Conservation (phyloP, 2,329 filamentous ascomycete genomes). For the Paecilomyces niveus region DNA sequence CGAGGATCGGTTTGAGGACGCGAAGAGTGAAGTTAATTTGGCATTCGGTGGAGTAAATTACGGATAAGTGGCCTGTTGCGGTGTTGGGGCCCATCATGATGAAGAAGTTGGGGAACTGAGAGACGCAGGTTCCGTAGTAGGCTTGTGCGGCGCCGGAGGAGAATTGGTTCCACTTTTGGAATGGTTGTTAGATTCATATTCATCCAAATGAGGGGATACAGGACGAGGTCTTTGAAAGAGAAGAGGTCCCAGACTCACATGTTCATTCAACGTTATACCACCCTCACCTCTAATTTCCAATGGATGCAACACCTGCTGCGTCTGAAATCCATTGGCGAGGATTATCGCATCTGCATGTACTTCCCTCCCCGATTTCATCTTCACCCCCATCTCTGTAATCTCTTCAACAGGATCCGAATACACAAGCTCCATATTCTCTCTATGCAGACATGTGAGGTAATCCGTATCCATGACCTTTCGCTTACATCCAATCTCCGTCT, state of each 20-base stretch:
- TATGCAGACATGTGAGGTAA: slow-evolving; percentile 38
- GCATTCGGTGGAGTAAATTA: slow-evolving; percentile 46
- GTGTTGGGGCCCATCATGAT: slow-evolving; percentile 41
- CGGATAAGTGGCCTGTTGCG: slow-evolving; percentile 43
- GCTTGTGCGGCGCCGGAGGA: slow-evolving; percentile 33
- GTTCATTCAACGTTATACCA: slow-evolving; percentile 24
- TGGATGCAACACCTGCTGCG: slow-evolving; percentile 40
- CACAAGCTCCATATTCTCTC: slow-evolving; percentile 36
- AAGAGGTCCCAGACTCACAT: slow-evolving; percentile 19
- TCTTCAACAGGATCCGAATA: slow-evolving; percentile 33
- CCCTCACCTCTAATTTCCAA: slow-evolving; percentile 41
- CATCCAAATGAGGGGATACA: not conserved
- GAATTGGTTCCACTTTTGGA: slow-evolving; percentile 29
- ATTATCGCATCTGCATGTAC: slow-evolving; percentile 42
- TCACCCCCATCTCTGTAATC: too few relatives aligned
- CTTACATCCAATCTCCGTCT: slow-evolving; percentile 43
- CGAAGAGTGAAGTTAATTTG: slow-evolving; percentile 44
- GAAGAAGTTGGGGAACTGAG: slow-evolving; percentile 43
- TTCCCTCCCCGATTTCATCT: slow-evolving; percentile 28
- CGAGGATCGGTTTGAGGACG: slow-evolving; percentile 36
- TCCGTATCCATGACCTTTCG: slow-evolving; percentile 42
- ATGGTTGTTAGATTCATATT: not conserved
- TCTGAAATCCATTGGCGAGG: slow-evolving; percentile 45
- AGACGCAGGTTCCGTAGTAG: slow-evolving; percentile 45
- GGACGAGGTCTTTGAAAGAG: not conserved